Evolutionary conservation across 2,329 filamentous ascomycete species (phyloP).

Genomic region (Clarireedia paspali): DNA sequence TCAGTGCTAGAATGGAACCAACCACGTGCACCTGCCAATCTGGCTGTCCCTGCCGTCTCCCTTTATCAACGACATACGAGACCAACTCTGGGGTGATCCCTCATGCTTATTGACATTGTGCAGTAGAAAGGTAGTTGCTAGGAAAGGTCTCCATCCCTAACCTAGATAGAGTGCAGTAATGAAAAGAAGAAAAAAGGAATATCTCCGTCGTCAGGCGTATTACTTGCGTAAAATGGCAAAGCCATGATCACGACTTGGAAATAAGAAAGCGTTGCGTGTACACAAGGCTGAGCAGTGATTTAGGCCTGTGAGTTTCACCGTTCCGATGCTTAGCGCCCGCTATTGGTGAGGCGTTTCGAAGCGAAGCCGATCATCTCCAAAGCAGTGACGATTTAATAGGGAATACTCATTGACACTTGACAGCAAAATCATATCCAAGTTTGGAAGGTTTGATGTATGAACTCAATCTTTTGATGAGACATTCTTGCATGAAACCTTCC

Average conservation of each 20-base stretch:
- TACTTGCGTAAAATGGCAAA: neutral
- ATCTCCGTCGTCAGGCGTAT: too few relatives aligned
- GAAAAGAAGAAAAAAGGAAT: too few relatives aligned
- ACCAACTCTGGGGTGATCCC: too few relatives aligned
- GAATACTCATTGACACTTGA: slow-evolving; percentile 1
- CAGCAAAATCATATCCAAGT: neutral
- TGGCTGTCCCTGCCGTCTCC: too few relatives aligned
- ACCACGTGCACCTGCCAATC: too few relatives aligned
- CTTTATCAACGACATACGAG: too few relatives aligned
- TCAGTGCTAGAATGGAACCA: too few relatives aligned
- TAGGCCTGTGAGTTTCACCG: neutral
- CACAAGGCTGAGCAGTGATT: neutral
- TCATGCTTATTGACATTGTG: too few relatives aligned
- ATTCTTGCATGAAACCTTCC: neutral
- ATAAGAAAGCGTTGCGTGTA: neutral
- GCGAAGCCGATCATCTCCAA: neutral
- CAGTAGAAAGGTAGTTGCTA: too few relatives aligned
- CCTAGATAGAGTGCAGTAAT: too few relatives aligned
- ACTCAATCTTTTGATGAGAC: neutral
- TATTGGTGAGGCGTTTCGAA: neutral
- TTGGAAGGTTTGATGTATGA: neutral
- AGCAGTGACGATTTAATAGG: slow-evolving; percentile 6
- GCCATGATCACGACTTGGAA: neutral
- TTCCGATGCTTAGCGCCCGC: neutral
- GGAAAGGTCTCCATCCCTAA: too few relatives aligned